Conservation (phyloP, 164 flowering plant species). For the Amborella trichopoda region DNA sequence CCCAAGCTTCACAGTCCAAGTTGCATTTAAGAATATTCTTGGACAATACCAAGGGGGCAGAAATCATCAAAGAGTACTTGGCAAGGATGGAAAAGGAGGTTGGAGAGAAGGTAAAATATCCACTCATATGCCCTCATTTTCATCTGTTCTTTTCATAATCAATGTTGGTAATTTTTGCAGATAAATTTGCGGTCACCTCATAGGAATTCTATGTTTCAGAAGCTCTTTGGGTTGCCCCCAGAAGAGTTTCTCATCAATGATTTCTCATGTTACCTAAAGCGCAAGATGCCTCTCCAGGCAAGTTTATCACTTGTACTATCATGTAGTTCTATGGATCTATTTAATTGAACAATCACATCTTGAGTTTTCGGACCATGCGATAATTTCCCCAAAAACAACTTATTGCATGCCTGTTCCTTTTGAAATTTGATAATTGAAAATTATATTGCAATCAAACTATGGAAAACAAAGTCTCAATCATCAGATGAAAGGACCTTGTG, state of each 20-base stretch:
- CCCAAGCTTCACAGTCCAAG: constrained; percentile 60
- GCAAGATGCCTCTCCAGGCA: constrained; percentile 76
- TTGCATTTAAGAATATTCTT: constrained; percentile 67
- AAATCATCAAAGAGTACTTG: constrained; percentile 59
- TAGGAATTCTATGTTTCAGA: constrained; percentile 59
- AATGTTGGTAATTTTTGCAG: no score
- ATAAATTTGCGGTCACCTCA: constrained; percentile 60
- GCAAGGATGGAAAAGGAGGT: constrained; percentile 78
- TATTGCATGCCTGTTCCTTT: no score
- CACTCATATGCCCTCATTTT: not conserved
- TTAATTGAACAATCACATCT: not conserved
- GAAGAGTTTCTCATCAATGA: constrained; percentile 77
- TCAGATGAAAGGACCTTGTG: no score
- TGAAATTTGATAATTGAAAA: no score
- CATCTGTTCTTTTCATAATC: no score
- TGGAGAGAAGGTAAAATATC: constrained; percentile 54
- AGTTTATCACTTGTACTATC: not conserved
- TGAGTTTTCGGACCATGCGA: no score
- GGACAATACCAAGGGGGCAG: constrained; percentile 57
- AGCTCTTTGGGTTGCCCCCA: constrained; percentile 61
- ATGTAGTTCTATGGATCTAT: not conserved
- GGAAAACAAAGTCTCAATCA: no score
- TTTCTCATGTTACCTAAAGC: constrained; percentile 55
- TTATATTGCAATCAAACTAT: no score
- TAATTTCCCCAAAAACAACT: no score